phyloP scores from a whole-genome alignment of 768 basidiomycete species.

The Ramaria rubella region DNA sequence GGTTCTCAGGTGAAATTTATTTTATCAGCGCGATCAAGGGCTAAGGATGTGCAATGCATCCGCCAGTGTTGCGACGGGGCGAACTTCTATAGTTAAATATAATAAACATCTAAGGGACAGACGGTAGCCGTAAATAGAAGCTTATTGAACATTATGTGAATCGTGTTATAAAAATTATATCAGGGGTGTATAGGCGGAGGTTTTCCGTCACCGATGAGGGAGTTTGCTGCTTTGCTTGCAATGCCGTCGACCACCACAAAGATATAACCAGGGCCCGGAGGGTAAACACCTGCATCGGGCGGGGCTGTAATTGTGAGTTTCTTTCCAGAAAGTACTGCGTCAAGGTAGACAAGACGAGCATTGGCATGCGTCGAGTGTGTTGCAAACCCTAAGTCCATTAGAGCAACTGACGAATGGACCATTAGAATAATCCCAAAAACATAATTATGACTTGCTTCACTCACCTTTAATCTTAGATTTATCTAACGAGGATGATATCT shows the following conservation, averaged over 20 bases:
- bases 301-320: conserved; percentile 33
- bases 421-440: conserved; percentile 20
- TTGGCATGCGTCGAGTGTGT: conserved; percentile 33
- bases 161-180: neutral
- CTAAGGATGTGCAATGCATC: no score
- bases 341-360: conserved; percentile 28
- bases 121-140: no score
- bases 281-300: conserved; percentile 31
- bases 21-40: no score
- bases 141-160: no score
- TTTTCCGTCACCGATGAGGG: neutral
- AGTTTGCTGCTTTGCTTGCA: neutral
- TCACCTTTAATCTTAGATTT: conserved; percentile 2
- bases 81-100: no score
- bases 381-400: conserved; percentile 27
- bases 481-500: neutral
- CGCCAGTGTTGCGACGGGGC: no score
- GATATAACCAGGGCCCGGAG: conserved; percentile 34
- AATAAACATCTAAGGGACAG: no score
- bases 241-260: conserved; percentile 35
- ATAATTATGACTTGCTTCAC: neutral
- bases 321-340: conserved; percentile 17
- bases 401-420: conserved; percentile 30
- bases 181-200: neutral
- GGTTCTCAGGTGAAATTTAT: no score